A percentile compares a stretch with the other conserved stretches of the same genome.
phyloP scores from a whole-genome alignment of 345 rosid species.

The Acer yangbiense region DNA sequence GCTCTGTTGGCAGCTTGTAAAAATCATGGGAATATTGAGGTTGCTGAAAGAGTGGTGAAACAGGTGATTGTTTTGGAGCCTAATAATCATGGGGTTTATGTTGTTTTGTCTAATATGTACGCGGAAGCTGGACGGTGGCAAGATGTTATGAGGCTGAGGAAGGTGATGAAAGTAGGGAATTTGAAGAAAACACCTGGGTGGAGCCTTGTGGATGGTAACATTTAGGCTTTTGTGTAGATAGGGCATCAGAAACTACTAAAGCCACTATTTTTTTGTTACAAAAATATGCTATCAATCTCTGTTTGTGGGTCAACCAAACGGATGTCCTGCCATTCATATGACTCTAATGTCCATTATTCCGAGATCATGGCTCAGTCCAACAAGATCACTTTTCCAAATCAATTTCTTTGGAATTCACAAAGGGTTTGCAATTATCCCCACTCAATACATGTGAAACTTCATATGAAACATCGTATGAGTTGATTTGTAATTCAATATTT shows the following conservation, averaged over 20 bases:
- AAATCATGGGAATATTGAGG: conserved; percentile 23
- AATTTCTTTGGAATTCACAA: neutral
- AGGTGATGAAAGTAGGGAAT: conserved; percentile 23
- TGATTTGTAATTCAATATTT: neutral
- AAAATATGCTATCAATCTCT: neutral
- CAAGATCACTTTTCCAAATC: neutral
- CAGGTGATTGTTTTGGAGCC: conserved; percentile 25
- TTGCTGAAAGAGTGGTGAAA: conserved; percentile 22
- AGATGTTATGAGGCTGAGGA: conserved; percentile 22
- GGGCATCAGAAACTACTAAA: neutral
- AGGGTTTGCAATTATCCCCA: neutral
- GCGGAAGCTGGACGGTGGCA: conserved; percentile 26
- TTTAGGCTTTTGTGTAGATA: neutral
- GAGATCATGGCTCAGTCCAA: neutral
- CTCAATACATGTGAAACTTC: neutral
- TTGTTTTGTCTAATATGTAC: conserved; percentile 26
- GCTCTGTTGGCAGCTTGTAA: conserved; percentile 22
- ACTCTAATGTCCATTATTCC: neutral
- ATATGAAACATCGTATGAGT: neutral
- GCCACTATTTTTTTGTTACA: neutral
- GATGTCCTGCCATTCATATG: neutral
- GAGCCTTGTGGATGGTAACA: conserved; percentile 25
- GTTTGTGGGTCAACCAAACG: neutral
- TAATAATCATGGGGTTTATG: conserved; percentile 27
- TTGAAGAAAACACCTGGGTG: conserved; percentile 29